Evolutionary conservation across 495 filamentous ascomycete genomes (phyloP).

Genomic region (Aspergillus ostianus): DNA sequence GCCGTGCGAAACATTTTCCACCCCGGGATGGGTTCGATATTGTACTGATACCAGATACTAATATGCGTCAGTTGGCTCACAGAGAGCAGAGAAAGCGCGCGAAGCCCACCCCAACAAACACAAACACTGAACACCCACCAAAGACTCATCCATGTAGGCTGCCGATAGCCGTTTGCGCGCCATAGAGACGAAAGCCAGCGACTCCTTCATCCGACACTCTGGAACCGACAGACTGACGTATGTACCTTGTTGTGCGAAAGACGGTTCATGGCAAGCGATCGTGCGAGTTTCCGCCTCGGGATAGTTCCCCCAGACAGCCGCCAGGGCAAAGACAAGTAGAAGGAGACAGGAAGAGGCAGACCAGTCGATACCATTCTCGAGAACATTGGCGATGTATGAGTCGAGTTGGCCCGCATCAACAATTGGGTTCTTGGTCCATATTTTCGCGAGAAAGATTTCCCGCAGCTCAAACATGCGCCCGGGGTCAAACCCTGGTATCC

Average conservation of each 20-base stretch:
- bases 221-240: conserved; percentile 24
- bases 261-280: conserved; percentile 19
- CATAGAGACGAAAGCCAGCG: conserved; percentile 31
- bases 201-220: conserved; percentile 27
- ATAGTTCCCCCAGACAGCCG: conserved; percentile 36
- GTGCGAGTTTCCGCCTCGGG: conserved; percentile 29
- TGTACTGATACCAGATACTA: conserved; percentile 44
- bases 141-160: conserved; percentile 32
- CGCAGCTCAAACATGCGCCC: conserved; percentile 28
- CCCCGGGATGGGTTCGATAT: conserved; percentile 36
- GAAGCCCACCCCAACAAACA: conserved; percentile 35
- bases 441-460: conserved; percentile 29
- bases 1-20: conserved; percentile 42
- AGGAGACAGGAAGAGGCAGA: conserved; percentile 33
- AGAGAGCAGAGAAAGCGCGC: background rate
- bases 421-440: conserved; percentile 32
- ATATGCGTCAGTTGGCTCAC: too few relatives aligned
- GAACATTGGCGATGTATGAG: conserved; percentile 21
- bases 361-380: conserved; percentile 34
- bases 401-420: conserved; percentile 28
- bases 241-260: conserved; percentile 17
- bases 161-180: conserved; percentile 34
- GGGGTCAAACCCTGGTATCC: conserved; percentile 20
- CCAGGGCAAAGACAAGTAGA: conserved; percentile 36
- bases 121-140: conserved; percentile 37